These are phyloP conservation scores for Phytophthora cactorum DNA, from an alignment of 352 stramenopile species.

Conservation along the genomic window DNA sequence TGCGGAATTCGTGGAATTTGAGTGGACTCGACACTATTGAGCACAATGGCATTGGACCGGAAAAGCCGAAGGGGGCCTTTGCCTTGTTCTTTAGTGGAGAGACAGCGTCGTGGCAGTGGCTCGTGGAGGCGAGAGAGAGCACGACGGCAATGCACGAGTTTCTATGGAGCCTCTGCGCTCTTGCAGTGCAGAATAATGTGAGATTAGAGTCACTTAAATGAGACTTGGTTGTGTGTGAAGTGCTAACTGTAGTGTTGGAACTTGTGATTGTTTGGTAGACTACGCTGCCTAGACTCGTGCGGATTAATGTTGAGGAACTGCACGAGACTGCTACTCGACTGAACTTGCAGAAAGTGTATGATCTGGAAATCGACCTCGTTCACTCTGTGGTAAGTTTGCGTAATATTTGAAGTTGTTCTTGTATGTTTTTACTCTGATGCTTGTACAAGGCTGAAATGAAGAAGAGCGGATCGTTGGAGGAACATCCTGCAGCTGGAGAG, in stretches of 20 bases:
- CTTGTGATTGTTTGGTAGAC: conserved; percentile 23
- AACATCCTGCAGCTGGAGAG: background rate
- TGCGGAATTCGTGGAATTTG: conserved; percentile 69
- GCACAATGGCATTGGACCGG: conserved; percentile 54
- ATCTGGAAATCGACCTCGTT: conserved; percentile 69
- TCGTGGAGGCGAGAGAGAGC: conserved; percentile 60
- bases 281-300: conserved; percentile 55
- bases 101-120: conserved; percentile 57
- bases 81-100: conserved; percentile 60
- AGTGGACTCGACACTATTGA: conserved; percentile 60
- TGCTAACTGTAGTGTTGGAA: background rate
- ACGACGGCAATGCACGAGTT: conserved; percentile 75
- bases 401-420: conserved; percentile 1
- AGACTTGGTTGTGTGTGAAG: background rate
- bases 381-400: conserved; percentile 44
- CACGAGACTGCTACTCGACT: conserved; percentile 58
- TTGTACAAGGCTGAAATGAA: conserved; percentile 44
- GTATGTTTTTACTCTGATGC: conserved; percentile 1
- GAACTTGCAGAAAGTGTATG: conserved; percentile 65
- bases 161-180: conserved; percentile 70
- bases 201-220: background rate
- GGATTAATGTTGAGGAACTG: conserved; percentile 67
- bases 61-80: conserved; percentile 64
- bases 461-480: conserved; percentile 27
- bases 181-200: conserved; percentile 62